Percentiles rank a stretch among this genome's conserved stretches.
Conservation (phyloP, 805 yeast species). For the Maudiozyma turicensis region DNA sequence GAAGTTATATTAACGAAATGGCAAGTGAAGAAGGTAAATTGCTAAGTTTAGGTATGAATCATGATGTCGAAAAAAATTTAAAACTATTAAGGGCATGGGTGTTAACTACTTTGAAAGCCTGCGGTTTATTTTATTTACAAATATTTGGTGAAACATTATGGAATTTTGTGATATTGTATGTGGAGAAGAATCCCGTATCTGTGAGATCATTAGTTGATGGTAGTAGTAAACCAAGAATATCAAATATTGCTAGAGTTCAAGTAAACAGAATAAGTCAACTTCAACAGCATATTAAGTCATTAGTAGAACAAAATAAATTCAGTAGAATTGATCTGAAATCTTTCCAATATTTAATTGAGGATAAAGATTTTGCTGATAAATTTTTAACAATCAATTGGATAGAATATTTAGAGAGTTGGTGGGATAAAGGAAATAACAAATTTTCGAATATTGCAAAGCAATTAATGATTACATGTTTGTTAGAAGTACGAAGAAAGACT, state of each 20-base stretch:
- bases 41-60: constrained; percentile 63
- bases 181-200: constrained; percentile 31
- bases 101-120: constrained; percentile 39
- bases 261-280: constrained; percentile 32
- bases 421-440: constrained; percentile 46
- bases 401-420: constrained; percentile 46
- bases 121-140: constrained; percentile 47
- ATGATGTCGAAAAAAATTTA: constrained; percentile 51
- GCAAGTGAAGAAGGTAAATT: constrained; percentile 51
- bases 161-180: constrained; percentile 53
- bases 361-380: constrained; percentile 30
- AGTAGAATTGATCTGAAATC: constrained; percentile 36
- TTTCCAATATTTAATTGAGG: constrained; percentile 41
- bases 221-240: constrained; percentile 22
- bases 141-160: constrained; percentile 54
- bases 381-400: constrained; percentile 53
- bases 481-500: constrained; percentile 38
- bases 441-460: constrained; percentile 39
- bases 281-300: constrained; percentile 42
- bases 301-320: constrained; percentile 41
- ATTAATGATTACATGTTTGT: constrained; percentile 42
- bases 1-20: constrained; percentile 50
- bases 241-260: constrained; percentile 24
- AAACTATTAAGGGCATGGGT: constrained; percentile 38
- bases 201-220: constrained; percentile 52